Conservation (phyloP, 2,329 filamentous ascomycete species). For the Lojkania enalia region DNA sequence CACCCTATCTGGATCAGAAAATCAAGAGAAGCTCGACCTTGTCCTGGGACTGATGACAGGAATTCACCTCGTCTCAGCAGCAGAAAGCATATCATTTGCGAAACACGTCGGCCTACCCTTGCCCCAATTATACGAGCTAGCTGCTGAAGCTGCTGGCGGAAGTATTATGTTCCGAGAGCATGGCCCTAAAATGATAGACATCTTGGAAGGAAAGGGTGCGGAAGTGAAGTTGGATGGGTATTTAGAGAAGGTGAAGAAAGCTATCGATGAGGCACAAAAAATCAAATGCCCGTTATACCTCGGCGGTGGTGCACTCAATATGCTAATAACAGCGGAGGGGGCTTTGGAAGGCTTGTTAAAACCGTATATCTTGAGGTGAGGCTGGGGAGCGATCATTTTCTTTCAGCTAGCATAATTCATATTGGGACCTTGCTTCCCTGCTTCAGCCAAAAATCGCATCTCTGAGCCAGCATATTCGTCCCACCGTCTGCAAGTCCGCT, state of each 20-base stretch:
- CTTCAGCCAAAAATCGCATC: slow-evolving; percentile 60
- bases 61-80: slow-evolving; percentile 43
- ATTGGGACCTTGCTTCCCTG: slow-evolving; percentile 54
- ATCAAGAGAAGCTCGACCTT: slow-evolving; percentile 40
- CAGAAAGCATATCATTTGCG: slow-evolving; percentile 44
- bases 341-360: slow-evolving; percentile 11
- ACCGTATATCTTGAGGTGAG: not conserved
- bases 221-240: slow-evolving; percentile 24
- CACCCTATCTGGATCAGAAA: slow-evolving; percentile 27
- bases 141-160: slow-evolving; percentile 42
- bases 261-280: slow-evolving; percentile 37
- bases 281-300: slow-evolving; percentile 42
- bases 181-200: slow-evolving; percentile 37
- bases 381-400: not conserved
- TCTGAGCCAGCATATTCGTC: slow-evolving; percentile 46
- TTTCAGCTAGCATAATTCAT: slow-evolving; percentile 22
- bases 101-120: slow-evolving; percentile 43
- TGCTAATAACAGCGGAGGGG: slow-evolving; percentile 19
- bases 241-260: slow-evolving; percentile 30
- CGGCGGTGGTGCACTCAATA: slow-evolving; percentile 36
- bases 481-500: slow-evolving; percentile 50
- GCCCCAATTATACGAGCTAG: slow-evolving; percentile 41
- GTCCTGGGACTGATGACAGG: slow-evolving; percentile 37
- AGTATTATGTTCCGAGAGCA: slow-evolving; percentile 40
- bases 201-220: slow-evolving; percentile 26